Evolutionary conservation across 306 rosid genomes (phyloP).

Genomic region (Cajanus cajan): DNA sequence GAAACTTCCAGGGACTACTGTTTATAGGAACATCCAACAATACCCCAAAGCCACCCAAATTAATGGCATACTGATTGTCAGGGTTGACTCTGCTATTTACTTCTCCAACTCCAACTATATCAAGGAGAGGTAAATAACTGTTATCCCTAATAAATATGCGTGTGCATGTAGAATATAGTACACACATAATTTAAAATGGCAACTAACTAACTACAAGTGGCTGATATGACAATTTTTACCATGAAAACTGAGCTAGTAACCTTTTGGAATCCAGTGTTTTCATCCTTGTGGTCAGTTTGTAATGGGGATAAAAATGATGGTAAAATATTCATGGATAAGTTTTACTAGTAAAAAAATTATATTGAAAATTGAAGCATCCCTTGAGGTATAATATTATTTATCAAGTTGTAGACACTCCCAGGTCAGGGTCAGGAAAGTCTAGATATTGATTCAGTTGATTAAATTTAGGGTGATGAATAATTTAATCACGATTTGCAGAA

Average conservation of each 20-base stretch:
- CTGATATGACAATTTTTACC: background rate
- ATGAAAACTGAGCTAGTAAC: background rate
- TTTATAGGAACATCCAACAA: conserved; percentile 68
- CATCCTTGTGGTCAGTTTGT: background rate
- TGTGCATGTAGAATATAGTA: background rate
- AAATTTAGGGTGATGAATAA: background rate
- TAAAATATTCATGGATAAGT: background rate
- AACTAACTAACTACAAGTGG: background rate
- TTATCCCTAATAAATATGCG: background rate
- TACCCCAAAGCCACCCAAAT: conserved; percentile 62
- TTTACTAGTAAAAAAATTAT: background rate
- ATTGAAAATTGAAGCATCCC: background rate
- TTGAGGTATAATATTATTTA: background rate
- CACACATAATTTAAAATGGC: background rate
- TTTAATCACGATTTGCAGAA: conserved; percentile 40
- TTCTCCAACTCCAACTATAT: conserved; percentile 83
- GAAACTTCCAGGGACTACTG: conserved; percentile 53
- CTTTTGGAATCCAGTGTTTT: background rate
- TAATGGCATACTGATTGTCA: conserved; percentile 57
- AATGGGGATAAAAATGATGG: background rate
- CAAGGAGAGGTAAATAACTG: conserved; percentile 61
- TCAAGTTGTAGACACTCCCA: background rate
- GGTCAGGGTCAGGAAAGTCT: background rate
- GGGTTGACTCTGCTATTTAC: conserved; percentile 90
- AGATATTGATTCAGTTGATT: background rate